phyloP scores from a whole-genome alignment of 2,329 filamentous ascomycete genomes.

The Trichoderma pleuroti region DNA sequence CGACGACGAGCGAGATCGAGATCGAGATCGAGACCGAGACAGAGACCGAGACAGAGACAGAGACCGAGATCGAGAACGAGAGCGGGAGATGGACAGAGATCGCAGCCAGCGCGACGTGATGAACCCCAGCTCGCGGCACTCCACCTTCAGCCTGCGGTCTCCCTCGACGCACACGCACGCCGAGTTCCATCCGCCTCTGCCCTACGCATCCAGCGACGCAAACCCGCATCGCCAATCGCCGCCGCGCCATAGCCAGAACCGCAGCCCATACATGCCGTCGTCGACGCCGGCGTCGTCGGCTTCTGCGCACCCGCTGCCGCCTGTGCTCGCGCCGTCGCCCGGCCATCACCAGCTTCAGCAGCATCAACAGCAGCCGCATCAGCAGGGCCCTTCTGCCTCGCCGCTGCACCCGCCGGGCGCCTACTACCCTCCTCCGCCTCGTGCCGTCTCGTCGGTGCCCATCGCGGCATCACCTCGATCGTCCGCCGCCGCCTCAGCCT shows the following conservation, averaged over 20 bases:
- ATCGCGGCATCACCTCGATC: slow-evolving; percentile 27
- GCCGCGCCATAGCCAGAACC: slow-evolving; percentile 30
- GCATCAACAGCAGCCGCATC: background rate
- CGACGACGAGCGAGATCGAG: slow-evolving; percentile 36
- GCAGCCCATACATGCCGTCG: slow-evolving; percentile 38
- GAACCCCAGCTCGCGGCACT: slow-evolving; percentile 40
- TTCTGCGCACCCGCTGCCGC: slow-evolving; percentile 30
- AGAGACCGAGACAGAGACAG: slow-evolving; percentile 35
- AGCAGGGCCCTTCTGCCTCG: slow-evolving; percentile 34
- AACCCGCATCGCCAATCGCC: slow-evolving; percentile 32
- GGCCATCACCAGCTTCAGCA: slow-evolving; percentile 27
- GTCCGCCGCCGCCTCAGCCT: background rate
- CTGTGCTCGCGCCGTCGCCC: slow-evolving; percentile 25
- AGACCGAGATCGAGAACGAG: background rate
- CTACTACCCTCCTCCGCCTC: slow-evolving; percentile 37
- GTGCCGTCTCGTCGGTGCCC: slow-evolving; percentile 17
- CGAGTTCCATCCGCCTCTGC: slow-evolving; percentile 37
- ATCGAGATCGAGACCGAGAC: slow-evolving; percentile 30
- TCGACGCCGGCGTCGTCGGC: slow-evolving; percentile 29
- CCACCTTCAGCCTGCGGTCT: slow-evolving; percentile 48
- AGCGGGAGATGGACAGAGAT: slow-evolving; percentile 22
- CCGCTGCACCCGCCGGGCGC: slow-evolving; percentile 43
- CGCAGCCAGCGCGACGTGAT: slow-evolving; percentile 44
- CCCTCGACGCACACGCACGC: slow-evolving; percentile 43
- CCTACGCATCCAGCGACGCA: slow-evolving; percentile 26